Evolutionary conservation across 129 eudicot species (phyloP).

Genomic region (Helianthus tuberosus): DNA sequence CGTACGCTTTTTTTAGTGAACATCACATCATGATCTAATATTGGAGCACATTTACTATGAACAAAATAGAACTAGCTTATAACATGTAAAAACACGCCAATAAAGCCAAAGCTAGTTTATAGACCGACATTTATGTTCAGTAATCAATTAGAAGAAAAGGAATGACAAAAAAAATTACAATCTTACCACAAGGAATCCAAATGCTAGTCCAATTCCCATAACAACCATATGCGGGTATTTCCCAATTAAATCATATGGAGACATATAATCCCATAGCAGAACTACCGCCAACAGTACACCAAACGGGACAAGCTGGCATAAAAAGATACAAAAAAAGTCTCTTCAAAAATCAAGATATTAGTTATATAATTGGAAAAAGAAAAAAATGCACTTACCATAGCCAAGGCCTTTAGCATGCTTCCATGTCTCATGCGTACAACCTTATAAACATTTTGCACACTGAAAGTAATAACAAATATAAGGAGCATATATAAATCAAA

Average conservation of each 20-base stretch:
- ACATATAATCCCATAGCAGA: conserved; percentile 80
- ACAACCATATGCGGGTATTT: conserved; percentile 81
- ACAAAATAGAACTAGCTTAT: conserved; percentile 3
- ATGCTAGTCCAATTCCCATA: conserved; percentile 89
- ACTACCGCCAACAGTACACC: conserved; percentile 74
- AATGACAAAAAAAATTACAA: conserved; percentile 5
- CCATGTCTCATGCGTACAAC: conserved; percentile 84
- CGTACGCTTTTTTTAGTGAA: not conserved
- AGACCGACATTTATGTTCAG: not conserved
- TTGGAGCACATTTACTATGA: not conserved
- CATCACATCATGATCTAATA: conserved; percentile 13
- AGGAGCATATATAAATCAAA: not conserved
- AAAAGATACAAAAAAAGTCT: conserved; percentile 14
- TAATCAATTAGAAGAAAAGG: not conserved
- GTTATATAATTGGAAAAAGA: not conserved
- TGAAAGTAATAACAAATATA: conserved; percentile 30
- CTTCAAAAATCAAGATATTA: not conserved
- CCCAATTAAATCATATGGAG: conserved; percentile 73
- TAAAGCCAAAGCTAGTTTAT: not conserved
- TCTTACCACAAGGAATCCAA: conserved; percentile 97
- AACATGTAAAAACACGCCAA: not conserved
- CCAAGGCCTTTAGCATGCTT: conserved; percentile 90
- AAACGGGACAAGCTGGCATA: conserved; percentile 81
- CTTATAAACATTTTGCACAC: conserved; percentile 73
- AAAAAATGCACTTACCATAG: conserved; percentile 65